Conservation (phyloP, 2,329 filamentous ascomycete genomes). For the Herpotrichia juniperi region DNA sequence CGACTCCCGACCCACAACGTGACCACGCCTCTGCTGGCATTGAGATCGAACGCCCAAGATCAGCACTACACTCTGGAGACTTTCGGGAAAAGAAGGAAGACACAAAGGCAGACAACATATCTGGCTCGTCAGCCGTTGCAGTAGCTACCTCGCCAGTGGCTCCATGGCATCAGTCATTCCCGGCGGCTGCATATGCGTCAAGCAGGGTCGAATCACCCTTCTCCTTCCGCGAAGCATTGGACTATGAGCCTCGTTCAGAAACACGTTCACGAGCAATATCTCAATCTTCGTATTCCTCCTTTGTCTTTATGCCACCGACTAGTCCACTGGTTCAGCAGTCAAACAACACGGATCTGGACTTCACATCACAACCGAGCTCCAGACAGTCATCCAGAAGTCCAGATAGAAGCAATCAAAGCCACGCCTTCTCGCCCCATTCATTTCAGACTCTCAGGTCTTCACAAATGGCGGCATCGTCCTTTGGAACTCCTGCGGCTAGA, state of each 20-base stretch:
- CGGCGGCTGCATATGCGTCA: conserved; percentile 40
- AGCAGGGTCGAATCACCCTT: conserved; percentile 21
- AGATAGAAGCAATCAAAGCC: conserved; percentile 64
- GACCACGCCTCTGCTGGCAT: conserved; percentile 42
- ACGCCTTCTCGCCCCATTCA: conserved; percentile 71
- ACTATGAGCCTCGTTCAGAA: conserved; percentile 40
- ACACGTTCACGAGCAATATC: conserved; percentile 50
- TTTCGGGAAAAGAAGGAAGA: conserved; percentile 58
- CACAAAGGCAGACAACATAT: conserved; percentile 17
- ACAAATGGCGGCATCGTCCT: conserved; percentile 39
- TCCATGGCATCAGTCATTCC: conserved; percentile 61
- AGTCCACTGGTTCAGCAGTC: conserved; percentile 90
- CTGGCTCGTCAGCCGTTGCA: conserved; percentile 17
- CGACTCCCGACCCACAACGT: conserved; percentile 30
- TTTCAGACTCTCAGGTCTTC: conserved; percentile 58
- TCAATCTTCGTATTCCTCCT: conserved; percentile 74
- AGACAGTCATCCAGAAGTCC: conserved; percentile 48
- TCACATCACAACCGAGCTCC: conserved; percentile 55
- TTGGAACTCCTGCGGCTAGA: conserved; percentile 36
- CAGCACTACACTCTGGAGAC: conserved; percentile 69
- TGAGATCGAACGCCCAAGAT: conserved; percentile 81
- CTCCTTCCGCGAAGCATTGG: conserved; percentile 19
- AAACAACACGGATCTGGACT: conserved; percentile 78
- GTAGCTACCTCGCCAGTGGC: conserved; percentile 60
- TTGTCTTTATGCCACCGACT: conserved; percentile 85